These are phyloP conservation scores for Asterophora lycoperdoides DNA, from an alignment of 768 basidiomycete genomes.

Conservation along the genomic window DNA sequence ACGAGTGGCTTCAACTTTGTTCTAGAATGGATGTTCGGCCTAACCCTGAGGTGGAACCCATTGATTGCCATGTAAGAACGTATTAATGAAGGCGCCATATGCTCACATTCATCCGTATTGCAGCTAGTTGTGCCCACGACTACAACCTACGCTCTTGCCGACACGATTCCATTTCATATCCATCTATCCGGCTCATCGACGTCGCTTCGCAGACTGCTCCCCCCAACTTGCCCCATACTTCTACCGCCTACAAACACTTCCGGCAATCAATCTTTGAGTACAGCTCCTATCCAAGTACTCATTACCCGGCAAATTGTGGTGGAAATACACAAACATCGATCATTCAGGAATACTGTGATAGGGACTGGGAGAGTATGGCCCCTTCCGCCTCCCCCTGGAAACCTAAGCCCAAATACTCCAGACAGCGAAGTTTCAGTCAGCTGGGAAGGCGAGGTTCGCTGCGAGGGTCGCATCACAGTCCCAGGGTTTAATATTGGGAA, in stretches of 20 bases:
- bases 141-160: slow-evolving; percentile 1
- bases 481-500: slow-evolving; percentile 42
- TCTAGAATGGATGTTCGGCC: slow-evolving; percentile 32
- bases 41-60: slow-evolving; percentile 30
- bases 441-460: slow-evolving; percentile 52
- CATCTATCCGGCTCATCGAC: slow-evolving; percentile 43
- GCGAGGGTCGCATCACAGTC: slow-evolving; percentile 32
- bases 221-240: slow-evolving; percentile 23
- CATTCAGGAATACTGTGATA: slow-evolving; percentile 33
- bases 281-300: slow-evolving; percentile 37
- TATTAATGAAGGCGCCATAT: neutral
- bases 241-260: slow-evolving; percentile 13
- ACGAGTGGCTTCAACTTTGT: slow-evolving; percentile 55
- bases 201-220: slow-evolving; percentile 42
- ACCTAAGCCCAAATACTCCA: slow-evolving; percentile 1
- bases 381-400: slow-evolving; percentile 24
- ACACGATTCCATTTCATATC: slow-evolving; percentile 36
- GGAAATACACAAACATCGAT: slow-evolving; percentile 34
- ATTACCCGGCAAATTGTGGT: slow-evolving; percentile 44
- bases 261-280: slow-evolving; percentile 5
- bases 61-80: slow-evolving; percentile 48
- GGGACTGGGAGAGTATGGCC: slow-evolving; percentile 43
- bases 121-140: slow-evolving; percentile 5
- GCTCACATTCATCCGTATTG: neutral
- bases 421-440: slow-evolving; percentile 37